These are phyloP conservation scores for Pontederia crassipes DNA, from an alignment of 176 grass and related monocot genomes.

Conservation along the genomic window DNA sequence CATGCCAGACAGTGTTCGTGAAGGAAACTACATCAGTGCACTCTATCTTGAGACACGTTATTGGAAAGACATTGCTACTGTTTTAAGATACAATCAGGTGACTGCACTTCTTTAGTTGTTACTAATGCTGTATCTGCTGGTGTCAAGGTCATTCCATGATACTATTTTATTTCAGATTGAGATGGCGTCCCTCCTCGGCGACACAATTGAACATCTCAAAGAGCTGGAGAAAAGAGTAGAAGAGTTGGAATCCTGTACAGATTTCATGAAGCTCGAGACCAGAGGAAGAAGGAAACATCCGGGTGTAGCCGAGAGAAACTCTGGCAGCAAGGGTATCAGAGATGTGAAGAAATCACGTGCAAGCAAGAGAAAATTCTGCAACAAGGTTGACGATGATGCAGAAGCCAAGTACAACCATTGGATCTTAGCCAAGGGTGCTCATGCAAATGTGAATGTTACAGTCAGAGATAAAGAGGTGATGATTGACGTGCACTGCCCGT, in stretches of 20 bases:
- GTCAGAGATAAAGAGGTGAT: background rate
- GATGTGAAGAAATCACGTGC: slow-evolving; percentile 18
- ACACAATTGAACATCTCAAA: slow-evolving; percentile 67
- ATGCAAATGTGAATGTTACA: background rate
- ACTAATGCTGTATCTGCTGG: background rate
- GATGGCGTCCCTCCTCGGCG: slow-evolving; percentile 64
- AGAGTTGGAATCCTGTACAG: slow-evolving; percentile 37
- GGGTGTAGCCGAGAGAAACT: no score
- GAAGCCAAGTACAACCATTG: no score
- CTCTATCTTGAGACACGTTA: slow-evolving; percentile 30
- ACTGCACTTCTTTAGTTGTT: no score
- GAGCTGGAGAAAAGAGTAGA: slow-evolving; percentile 46
- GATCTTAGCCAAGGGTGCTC: no score
- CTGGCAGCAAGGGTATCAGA: slow-evolving; percentile 11
- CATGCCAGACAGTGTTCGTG: background rate
- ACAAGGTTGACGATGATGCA: background rate
- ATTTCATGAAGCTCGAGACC: slow-evolving; percentile 4
- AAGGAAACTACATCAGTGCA: slow-evolving; percentile 5
- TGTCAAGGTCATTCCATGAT: no score
- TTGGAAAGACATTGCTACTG: slow-evolving; percentile 10
- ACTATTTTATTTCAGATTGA: slow-evolving; percentile 44
- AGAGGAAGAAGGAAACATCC: slow-evolving; percentile 7
- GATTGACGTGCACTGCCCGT: background rate
- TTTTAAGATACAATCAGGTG: slow-evolving; percentile 20
- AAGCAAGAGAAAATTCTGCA: slow-evolving; percentile 16